Percentiles rank a stretch among this genome's conserved stretches.
Conservation (phyloP, 441 rosid species). For the Gossypium gossypioides region DNA sequence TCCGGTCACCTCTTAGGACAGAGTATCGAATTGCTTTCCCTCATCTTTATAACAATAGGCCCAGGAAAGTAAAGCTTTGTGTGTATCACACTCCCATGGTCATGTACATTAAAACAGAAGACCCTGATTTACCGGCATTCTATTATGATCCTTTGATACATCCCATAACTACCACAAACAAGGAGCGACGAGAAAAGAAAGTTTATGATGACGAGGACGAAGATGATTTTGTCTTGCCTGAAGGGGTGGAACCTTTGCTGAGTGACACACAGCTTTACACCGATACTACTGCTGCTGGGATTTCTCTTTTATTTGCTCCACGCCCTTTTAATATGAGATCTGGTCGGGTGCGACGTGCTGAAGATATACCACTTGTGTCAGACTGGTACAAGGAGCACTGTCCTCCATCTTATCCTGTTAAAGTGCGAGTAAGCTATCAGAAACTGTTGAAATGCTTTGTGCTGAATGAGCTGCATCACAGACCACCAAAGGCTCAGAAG, state of each 20-base stretch:
- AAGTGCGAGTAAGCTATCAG: slow-evolving; percentile 94
- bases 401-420: slow-evolving; percentile 93
- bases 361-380: slow-evolving; percentile 93
- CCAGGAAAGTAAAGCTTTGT: slow-evolving; percentile 83
- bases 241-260: slow-evolving; percentile 80
- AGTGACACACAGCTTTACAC: slow-evolving; percentile 78
- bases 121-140: slow-evolving; percentile 96
- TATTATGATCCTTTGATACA: slow-evolving; percentile 93
- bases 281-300: slow-evolving; percentile 92
- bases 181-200: slow-evolving; percentile 80
- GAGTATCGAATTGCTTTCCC: slow-evolving; percentile 95
- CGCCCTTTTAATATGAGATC: slow-evolving; percentile 95
- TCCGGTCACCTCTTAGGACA: slow-evolving; percentile 89
- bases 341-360: slow-evolving; percentile 81
- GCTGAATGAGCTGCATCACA: slow-evolving; percentile 85
- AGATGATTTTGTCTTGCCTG: slow-evolving; percentile 77
- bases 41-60: slow-evolving; percentile 92
- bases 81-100: slow-evolving; percentile 93
- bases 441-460: slow-evolving; percentile 87
- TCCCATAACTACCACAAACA: slow-evolving; percentile 81
- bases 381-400: slow-evolving; percentile 99
- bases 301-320: slow-evolving; percentile 78
- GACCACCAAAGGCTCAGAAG: slow-evolving; percentile 98
- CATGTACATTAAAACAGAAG: slow-evolving; percentile 95
- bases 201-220: slow-evolving; percentile 65